Evolutionary conservation across 2,329 filamentous ascomycete species (phyloP).

Genomic region (Talaromyces sp.): DNA sequence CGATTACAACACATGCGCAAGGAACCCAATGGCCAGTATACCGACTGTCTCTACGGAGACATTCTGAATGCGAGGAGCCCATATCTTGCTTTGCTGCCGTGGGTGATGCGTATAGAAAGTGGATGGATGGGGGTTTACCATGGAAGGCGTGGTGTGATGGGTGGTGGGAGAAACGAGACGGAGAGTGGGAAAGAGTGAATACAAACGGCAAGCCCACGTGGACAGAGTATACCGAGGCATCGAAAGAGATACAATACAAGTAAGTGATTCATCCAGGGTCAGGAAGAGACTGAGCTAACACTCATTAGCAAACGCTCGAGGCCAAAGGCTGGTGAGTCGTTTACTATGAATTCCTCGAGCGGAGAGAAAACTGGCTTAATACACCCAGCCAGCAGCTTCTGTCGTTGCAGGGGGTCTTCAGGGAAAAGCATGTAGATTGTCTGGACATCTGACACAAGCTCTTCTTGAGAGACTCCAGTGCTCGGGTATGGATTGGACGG

Average conservation of each 20-base stretch:
- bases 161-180: background rate
- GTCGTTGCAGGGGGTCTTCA: background rate
- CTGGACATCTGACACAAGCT: conserved; percentile 4
- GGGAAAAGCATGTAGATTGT: background rate
- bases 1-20: conserved; percentile 3
- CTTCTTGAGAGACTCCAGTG: conserved; percentile 1
- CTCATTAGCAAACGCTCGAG: background rate
- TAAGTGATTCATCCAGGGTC: background rate
- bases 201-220: conserved; percentile 4
- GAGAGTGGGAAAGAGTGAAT: background rate
- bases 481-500: background rate
- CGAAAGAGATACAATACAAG: background rate
- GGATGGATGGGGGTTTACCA: background rate
- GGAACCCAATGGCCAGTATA: background rate
- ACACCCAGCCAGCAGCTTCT: background rate
- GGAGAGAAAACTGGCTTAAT: conserved; percentile 2
- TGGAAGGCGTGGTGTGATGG: conserved; percentile 8
- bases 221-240: conserved; percentile 6
- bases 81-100: conserved; percentile 2
- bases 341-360: background rate
- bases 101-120: conserved; percentile 8
- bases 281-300: background rate
- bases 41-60: background rate
- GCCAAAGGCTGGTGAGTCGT: background rate
- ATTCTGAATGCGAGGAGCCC: background rate